Evolutionary conservation across 1,284 basidiomycete genomes (phyloP), one percentile per base, ranked within the genome.

Genomic region (Chondrostereum purpureum): DNA sequence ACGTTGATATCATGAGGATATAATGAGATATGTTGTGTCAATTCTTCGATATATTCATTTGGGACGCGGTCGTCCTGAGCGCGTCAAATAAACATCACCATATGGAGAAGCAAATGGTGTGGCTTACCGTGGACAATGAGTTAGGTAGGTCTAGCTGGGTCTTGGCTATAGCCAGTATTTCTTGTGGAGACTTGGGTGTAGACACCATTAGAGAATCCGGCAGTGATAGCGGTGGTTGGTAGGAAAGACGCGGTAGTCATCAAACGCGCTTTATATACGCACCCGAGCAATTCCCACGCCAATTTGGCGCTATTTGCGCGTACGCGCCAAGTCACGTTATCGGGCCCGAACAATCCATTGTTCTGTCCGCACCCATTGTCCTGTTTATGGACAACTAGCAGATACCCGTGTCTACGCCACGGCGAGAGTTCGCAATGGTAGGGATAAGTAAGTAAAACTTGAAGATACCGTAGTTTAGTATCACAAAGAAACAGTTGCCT

Each of bases 1-100:
- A 72, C 71, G 18, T 69, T 59, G 16, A 55, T 61, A 46, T 73
- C 70, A 21, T 66, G 17, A 0, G 68, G 66, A 45, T 60, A 67
- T 3, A 67, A 45, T 0, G 22, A 46, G 8, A 65, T 21, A 51
- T 72, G 68, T n/a, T 50, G 53, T 23, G 55, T 53, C 1, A 75
- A 63, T 42, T 71, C 69, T 11, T 61, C 52, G 4, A 69, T 33
- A 50, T 73, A 73, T 1, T 43, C 51, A 8, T 46, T 38, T 2
- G 70, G 67, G 49, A 23, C 10, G 39, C 42, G 21, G 12, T 14
- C 49, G 12, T 37, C 18, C 18, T 12, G 17, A 14, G 17, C 16
- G 36, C 18, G 13, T 10, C 10, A 8, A 8, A 37, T 12, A 17
- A 37, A 10, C 16, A 37, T 19, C 10, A 10, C 13, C 10, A 13